phyloP scores from a whole-genome alignment of 768 basidiomycete genomes.

The Arthromyces matolae region DNA sequence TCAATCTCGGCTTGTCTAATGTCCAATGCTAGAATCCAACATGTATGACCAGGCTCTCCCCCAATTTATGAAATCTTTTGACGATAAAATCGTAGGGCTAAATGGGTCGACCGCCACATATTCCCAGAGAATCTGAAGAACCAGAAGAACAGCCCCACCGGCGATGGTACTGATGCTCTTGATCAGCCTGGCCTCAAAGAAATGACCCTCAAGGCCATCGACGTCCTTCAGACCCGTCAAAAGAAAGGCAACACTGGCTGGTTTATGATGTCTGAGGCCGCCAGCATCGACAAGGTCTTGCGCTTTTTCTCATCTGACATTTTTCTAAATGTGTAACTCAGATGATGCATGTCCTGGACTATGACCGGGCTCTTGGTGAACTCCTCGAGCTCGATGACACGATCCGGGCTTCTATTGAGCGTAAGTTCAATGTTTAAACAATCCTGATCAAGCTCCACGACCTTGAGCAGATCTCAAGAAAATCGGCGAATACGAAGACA shows the following conservation, averaged over 20 bases:
- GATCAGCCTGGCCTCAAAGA: conserved; percentile 47
- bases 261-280: conserved; percentile 49
- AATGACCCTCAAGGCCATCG: conserved; percentile 45
- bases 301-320: no score
- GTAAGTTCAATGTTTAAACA: conserved; percentile 20
- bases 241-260: conserved; percentile 35
- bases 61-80: background rate
- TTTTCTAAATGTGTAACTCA: background rate
- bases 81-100: conserved; percentile 27
- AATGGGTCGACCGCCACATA: conserved; percentile 43
- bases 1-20: background rate
- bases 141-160: conserved; percentile 36
- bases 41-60: conserved; percentile 13
- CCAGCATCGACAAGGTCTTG: conserved; percentile 39
- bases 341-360: conserved; percentile 48
- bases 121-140: conserved; percentile 33
- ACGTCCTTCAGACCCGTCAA: conserved; percentile 37
- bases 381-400: conserved; percentile 44
- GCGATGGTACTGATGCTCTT: conserved; percentile 38
- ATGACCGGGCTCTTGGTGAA: conserved; percentile 44
- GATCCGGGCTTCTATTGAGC: conserved; percentile 37
- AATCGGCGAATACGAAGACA: conserved; percentile 40
- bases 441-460: background rate
- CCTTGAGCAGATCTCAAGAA: conserved; percentile 34
- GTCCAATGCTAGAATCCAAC: conserved; percentile 15